Base-by-base conservation (phyloP, 805 yeast genomes). In the Cyberlindnera veronae region DNA sequence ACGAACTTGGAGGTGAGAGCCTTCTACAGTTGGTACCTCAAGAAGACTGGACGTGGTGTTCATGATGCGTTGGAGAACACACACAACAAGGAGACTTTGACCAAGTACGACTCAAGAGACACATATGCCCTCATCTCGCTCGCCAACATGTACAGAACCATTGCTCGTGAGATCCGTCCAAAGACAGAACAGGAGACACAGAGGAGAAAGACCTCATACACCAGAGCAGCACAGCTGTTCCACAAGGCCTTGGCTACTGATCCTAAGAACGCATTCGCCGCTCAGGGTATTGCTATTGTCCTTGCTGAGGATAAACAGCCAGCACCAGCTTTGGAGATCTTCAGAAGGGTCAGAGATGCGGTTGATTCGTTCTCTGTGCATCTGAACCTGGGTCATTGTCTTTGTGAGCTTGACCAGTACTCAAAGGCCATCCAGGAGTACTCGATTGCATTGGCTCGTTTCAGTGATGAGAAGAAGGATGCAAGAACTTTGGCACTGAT, bases 231-330 rank as follows among this genome's bases (percentile, higher is more conserved):
- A 12, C 97, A 91, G 63, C 69, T 93, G 44, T 91, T 79, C 61
- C 85, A 88, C 55, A 93, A 93, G 64, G 96, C 88, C 2, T 67
- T 93, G 39, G 81, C 84, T 36, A 64, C 89, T 21, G 98, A 93
- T 64, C 78, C 90, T 3, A 71, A 74, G 50, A 87, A 91, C 58
- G 91, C 90, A 1, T 93, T 82, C 66, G 99, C 99, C 5, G 98
- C 99, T 1, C 99, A 93, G 63, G 99, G 99, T 40, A 72, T 93
- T 46, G 98, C 97, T 1, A 88, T 93, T 41, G 79, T 89, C 5
- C 84, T 88, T 61, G 95, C 95, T 10, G 97, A 91, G 55, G 82
- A 81, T 54, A 81, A 81, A 50, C 81, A 85, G 51, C 66, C 77
- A 24, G 79, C 77, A 19, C 71, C 81, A 45, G 96, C 98, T 0